A percentile compares a stretch with the other conserved stretches of the same genome.
Conservation (phyloP, 768 basidiomycete species). For the Hebeloma cylindrosporum region DNA sequence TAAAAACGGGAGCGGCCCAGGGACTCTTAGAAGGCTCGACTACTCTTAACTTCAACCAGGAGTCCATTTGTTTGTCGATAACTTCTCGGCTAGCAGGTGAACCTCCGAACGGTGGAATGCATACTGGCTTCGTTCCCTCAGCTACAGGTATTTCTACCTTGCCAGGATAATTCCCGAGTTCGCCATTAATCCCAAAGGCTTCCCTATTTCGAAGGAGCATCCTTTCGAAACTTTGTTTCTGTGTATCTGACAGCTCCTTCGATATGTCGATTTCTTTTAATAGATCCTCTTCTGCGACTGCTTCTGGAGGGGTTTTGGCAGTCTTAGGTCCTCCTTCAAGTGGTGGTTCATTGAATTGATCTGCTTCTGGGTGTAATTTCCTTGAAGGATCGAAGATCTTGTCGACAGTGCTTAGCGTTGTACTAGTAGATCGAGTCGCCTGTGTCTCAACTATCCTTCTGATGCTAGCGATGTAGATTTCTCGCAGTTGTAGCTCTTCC, state of each 20-base stretch:
- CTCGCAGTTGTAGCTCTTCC: too few species aligned
- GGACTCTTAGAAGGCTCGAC: slow-evolving; percentile 41
- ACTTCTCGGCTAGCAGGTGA: slow-evolving; percentile 30
- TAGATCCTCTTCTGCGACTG: neutral
- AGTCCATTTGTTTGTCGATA: slow-evolving; percentile 19
- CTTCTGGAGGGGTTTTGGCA: neutral
- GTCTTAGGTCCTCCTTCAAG: too few species aligned
- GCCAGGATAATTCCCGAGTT: slow-evolving; percentile 1
- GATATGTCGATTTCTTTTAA: neutral
- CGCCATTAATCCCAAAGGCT: slow-evolving; percentile 10
- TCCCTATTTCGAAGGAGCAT: neutral
- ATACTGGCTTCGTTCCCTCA: slow-evolving; percentile 27
- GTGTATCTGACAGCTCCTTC: neutral
- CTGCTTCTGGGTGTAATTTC: too few species aligned
- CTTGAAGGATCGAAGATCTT: too few species aligned
- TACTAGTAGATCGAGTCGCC: too few species aligned
- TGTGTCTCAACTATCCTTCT: too few species aligned
- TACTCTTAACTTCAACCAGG: slow-evolving; percentile 35
- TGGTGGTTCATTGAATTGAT: too few species aligned
- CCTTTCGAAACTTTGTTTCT: slow-evolving; percentile 9
- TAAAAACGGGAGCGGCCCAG: slow-evolving; percentile 32
- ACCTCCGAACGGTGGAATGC: slow-evolving; percentile 22
- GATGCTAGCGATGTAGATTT: too few species aligned
- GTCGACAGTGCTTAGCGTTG: too few species aligned
- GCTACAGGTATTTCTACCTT: slow-evolving; percentile 8